phyloP scores from a whole-genome alignment of 768 basidiomycete genomes.

The Cyclocybe cylindracea region DNA sequence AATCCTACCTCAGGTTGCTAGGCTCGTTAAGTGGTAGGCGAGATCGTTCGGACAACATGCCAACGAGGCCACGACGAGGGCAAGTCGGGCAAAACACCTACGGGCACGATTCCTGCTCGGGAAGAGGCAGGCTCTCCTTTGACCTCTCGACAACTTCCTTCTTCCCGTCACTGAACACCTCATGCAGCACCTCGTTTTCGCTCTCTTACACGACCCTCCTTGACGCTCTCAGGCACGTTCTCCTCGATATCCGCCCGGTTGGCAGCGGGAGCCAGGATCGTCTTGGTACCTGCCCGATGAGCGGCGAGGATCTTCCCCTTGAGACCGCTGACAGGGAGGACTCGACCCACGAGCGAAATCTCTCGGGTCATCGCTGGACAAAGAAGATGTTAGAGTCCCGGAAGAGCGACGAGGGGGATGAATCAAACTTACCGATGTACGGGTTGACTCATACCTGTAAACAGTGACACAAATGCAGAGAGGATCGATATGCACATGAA shows the following conservation, averaged over 20 bases:
- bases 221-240: conserved; percentile 95
- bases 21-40: no score
- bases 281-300: conserved; percentile 95
- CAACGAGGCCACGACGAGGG: no score
- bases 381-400: background rate
- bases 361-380: conserved; percentile 95
- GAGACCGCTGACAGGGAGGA: conserved; percentile 92
- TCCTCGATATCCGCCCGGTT: conserved; percentile 95
- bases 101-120: no score
- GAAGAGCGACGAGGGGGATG: background rate
- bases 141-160: conserved; percentile 53
- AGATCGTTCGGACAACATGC: no score
- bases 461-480: conserved; percentile 88
- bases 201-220: conserved; percentile 89
- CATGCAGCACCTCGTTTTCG: conserved; percentile 84
- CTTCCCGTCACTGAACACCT: conserved; percentile 71
- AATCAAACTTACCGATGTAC: conserved; percentile 72
- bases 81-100: no score
- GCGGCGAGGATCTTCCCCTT: conserved; percentile 98
- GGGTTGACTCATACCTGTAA: conserved; percentile 85
- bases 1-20: no score
- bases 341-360: conserved; percentile 94
- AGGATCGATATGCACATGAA: conserved; percentile 96
- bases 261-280: conserved; percentile 81
- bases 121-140: conserved; percentile 37